phyloP scores from a whole-genome alignment of 2,329 filamentous ascomycete genomes.

The Pseudocercospora musae region DNA sequence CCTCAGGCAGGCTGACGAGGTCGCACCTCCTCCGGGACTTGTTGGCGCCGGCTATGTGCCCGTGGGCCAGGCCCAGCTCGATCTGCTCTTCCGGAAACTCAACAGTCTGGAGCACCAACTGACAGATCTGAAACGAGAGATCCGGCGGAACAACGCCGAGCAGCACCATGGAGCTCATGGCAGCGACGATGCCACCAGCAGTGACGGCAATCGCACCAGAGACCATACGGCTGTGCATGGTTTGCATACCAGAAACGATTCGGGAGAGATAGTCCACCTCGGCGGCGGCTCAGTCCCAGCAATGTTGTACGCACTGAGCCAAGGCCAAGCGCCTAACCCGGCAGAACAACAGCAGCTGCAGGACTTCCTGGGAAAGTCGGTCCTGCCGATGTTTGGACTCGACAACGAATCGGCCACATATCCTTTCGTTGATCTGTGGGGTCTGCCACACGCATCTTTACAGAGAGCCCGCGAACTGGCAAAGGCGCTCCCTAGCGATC shows the following conservation, averaged over 20 bases:
- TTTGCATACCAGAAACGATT: constrained; percentile 58
- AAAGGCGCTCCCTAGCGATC: constrained; percentile 57
- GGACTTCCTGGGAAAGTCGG: constrained; percentile 58
- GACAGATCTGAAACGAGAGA: constrained; percentile 40
- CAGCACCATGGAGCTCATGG: constrained; percentile 17
- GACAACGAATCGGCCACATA: constrained; percentile 64
- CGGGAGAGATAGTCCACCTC: constrained; percentile 55
- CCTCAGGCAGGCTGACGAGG: constrained; percentile 23
- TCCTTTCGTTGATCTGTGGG: constrained; percentile 64
- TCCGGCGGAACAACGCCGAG: constrained; percentile 22
- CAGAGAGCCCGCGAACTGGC: constrained; percentile 57
- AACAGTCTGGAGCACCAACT: constrained; percentile 48
- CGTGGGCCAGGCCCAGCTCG: constrained; percentile 42
- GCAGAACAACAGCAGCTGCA: constrained; percentile 52
- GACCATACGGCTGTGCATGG: constrained; percentile 51
- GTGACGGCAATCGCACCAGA: constrained; percentile 11
- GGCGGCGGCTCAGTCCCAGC: constrained; percentile 61
- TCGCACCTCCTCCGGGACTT: neutral
- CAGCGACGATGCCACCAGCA: constrained; percentile 18
- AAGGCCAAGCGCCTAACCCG: constrained; percentile 37
- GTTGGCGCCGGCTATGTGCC: constrained; percentile 27
- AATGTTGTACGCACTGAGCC: constrained; percentile 52
- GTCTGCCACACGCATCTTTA: constrained; percentile 55
- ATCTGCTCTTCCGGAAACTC: constrained; percentile 48
- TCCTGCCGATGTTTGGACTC: constrained; percentile 60